phyloP scores from a whole-genome alignment of 73 alveolate species.

The Stentor roeselii region DNA sequence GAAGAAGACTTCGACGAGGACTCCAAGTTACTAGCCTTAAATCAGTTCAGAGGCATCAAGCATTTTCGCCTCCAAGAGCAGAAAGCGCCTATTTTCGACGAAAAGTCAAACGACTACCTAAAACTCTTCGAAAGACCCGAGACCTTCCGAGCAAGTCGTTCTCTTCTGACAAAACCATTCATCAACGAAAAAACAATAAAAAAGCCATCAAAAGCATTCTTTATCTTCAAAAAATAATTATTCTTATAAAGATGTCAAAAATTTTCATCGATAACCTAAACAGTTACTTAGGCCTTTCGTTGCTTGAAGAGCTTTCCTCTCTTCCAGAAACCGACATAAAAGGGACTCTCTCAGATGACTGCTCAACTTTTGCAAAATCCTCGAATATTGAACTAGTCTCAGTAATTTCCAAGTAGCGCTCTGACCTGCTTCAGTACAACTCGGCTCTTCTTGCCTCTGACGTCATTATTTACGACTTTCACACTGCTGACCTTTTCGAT shows the following conservation, averaged over 20 bases:
- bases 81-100: neutral
- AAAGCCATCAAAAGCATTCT: no score
- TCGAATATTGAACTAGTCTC: slow-evolving; percentile 34
- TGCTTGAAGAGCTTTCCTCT: slow-evolving; percentile 18
- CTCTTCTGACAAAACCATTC: no score
- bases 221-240: no score
- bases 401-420: slow-evolving; percentile 37
- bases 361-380: slow-evolving; percentile 44
- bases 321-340: neutral
- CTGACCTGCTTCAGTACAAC: slow-evolving; percentile 37
- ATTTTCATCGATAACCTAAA: slow-evolving; percentile 20
- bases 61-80: neutral
- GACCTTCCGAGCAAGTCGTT: neutral
- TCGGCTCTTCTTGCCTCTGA: slow-evolving; percentile 46
- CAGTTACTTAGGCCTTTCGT: slow-evolving; percentile 1
- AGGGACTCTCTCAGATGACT: slow-evolving; percentile 25
- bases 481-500: slow-evolving; percentile 49
- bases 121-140: neutral
- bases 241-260: slow-evolving; percentile 1
- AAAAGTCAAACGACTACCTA: neutral
- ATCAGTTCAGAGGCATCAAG: neutral
- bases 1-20: neutral
- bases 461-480: slow-evolving; percentile 59
- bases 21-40: no score
- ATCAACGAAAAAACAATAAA: no score